A percentile compares a stretch with the other conserved stretches of the same genome.
Conservation (phyloP, 192 early-diverging fungal species). For the Phlyctochytrium planicorne region DNA sequence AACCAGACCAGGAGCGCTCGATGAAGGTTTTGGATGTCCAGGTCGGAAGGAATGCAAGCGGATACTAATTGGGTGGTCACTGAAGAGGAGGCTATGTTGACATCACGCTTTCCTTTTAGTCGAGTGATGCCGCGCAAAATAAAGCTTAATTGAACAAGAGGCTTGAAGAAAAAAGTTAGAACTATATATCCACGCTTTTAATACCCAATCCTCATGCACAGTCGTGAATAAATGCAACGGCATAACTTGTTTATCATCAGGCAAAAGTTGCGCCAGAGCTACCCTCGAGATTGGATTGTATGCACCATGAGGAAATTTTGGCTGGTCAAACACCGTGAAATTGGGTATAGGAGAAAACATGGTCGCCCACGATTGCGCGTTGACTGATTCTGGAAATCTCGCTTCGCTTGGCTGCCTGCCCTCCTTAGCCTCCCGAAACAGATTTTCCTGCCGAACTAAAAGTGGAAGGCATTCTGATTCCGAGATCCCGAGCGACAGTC, state of each 20-base stretch:
- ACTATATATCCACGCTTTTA: background rate
- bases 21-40: slow-evolving; percentile 1
- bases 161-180: background rate
- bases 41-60: background rate
- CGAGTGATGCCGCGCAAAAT: background rate
- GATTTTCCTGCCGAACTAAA: too few relatives aligned
- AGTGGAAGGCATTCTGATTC: too few relatives aligned
- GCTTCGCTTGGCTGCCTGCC: too few relatives aligned
- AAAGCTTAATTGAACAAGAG: background rate
- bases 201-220: background rate
- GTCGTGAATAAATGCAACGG: background rate
- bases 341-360: background rate
- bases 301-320: background rate
- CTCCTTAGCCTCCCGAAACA: too few relatives aligned
- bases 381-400: background rate
- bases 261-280: background rate
- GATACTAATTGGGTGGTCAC: background rate
- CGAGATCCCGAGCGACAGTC: background rate
- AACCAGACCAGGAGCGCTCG: background rate
- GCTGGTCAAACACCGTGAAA: background rate
- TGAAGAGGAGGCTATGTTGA: background rate
- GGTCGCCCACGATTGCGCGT: background rate
- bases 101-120: background rate
- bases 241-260: background rate
- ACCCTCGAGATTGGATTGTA: background rate